Evolutionary conservation across 139 green algal species (phyloP), one percentile per base, ranked within the genome.

Genomic region (Coelastrella sp.): DNA sequence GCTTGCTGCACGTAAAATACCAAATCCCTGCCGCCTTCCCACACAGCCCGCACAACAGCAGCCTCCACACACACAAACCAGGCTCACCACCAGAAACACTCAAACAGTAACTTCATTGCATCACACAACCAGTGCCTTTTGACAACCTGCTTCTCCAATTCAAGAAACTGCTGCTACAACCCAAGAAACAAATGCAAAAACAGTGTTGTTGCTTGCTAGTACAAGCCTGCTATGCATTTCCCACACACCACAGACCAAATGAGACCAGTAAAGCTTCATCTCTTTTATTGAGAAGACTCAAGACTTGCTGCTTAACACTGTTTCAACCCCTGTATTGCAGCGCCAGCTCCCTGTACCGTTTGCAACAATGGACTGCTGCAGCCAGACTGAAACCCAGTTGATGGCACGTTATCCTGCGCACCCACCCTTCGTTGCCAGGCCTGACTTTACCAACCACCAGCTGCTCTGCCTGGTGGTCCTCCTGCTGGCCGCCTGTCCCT

Each of bases 401-500:
- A 70, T 15, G 63, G 14, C 63, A 70, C 63, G 1, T 15, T 8
- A 35, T 8, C 68, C 19, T 24, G 15, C 7, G 10, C 68, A 76
- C 4, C 68, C n/a, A 8, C 19, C 66, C 76, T 27, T 11, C 24
- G 8, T 15, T 8, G 10, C 24, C 68, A 76, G 19, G 7, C 15
- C n/a, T 19, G 15, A n/a, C 17, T 25, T 76, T 22, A 82, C 76
- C 76, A 82, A 24, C 76, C 76, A 8, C 76, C 76, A 22, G 35
- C 11, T 20, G 35, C 59, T 19, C 76, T 60, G 76, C 76, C 76
- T 63, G 76, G 76, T 76, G 68, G 15, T 19, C 68, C 68, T 11
- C 68, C 68, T 11, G 17, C 68, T 24, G 78, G 78, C 78, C 78
- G 78, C 80, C 80, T 59, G 11, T 86, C 80, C 80, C 59, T 86